Percentiles rank a stretch among this genome's conserved stretches.
phyloP scores from a whole-genome alignment of 305 asterid genomes.

The Ajuga reptans region DNA sequence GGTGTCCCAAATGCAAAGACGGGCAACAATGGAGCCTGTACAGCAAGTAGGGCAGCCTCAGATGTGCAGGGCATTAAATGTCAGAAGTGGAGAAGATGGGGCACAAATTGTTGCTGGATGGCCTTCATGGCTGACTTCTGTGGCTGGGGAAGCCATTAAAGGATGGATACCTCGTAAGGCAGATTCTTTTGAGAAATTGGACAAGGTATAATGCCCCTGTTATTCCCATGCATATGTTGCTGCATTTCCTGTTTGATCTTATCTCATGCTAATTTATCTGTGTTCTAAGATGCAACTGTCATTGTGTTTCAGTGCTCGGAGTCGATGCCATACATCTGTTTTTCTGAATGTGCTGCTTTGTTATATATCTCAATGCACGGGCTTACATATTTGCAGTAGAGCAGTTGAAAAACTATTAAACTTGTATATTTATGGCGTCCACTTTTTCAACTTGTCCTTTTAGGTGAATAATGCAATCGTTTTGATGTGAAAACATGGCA shows the following conservation, averaged over 20 bases:
- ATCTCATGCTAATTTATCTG: constrained; percentile 1
- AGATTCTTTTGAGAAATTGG: constrained; percentile 76
- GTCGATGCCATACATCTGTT: not conserved
- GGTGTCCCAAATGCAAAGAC: constrained; percentile 28
- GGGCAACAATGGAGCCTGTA: constrained; percentile 21
- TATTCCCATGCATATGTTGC: not conserved
- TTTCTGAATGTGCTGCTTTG: not conserved
- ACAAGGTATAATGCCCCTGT: constrained; percentile 44
- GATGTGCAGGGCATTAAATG: constrained; percentile 47
- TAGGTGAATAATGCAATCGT: not conserved
- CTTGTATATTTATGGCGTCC: not conserved
- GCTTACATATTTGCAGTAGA: not conserved
- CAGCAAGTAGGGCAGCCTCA: constrained; percentile 43
- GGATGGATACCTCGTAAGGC: constrained; percentile 88
- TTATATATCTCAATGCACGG: not conserved
- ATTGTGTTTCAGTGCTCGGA: not conserved
- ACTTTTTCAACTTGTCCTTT: not conserved
- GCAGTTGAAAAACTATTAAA: not conserved
- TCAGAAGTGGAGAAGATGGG: constrained; percentile 62
- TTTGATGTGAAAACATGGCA: not conserved
- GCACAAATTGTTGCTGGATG: constrained; percentile 81
- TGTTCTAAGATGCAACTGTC: not conserved
- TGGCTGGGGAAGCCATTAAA: constrained; percentile 85
- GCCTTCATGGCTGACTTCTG: constrained; percentile 82
- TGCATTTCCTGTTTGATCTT: not conserved